Evolutionary conservation across 73 alveolate genomes (phyloP), one percentile per base, ranked within the genome.

Genomic region (Paramecium octaurelia): DNA sequence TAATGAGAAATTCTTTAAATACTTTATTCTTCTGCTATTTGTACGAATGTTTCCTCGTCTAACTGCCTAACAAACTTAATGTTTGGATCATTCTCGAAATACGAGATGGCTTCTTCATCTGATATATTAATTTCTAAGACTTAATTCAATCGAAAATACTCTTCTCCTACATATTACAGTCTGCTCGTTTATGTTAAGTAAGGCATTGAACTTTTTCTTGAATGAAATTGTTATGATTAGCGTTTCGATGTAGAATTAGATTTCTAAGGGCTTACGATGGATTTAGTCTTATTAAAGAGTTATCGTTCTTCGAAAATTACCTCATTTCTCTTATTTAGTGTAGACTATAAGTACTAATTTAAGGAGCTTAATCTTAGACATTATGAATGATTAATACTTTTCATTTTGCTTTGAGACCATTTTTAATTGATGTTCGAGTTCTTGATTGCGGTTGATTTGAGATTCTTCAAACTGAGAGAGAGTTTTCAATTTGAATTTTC

Each of bases 101-200:
- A 73, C 36, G 59, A 73, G 23, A 36, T 34, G 21, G 87, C 87
- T 36, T 73, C 87, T 73, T 73, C 87, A 73, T 73, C 87, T 73
- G 87, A 43, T 21, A 38, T 36, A 73, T 34, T 36, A 9, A 73
- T 36, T 35, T 73, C 87, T 73, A 73, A 40, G 8, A 36, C 59
- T 73, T 73, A 73, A 73, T 43, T 73, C 46, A 73, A 35, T 73
- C 59, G n/a, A 40, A 73, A 40, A 38, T 8, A 29, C 34, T 73
- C 87, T 20, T 73, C 87, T 12, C 84, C 84, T 12, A 64, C 84
- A 64, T 64, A 64, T 64, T 64, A 27, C 46, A 64, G 14, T 64
- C 84, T 64, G 31, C 84, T 64, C 31, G 84, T 27, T 24, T 64
- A 64, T 8, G 84, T 31, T 8, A 27, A 31, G 46, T 64, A 64